Evolutionary conservation across 768 basidiomycete species (phyloP), one percentile per base, ranked within the genome.

Genomic region (Grammothele lineata): DNA sequence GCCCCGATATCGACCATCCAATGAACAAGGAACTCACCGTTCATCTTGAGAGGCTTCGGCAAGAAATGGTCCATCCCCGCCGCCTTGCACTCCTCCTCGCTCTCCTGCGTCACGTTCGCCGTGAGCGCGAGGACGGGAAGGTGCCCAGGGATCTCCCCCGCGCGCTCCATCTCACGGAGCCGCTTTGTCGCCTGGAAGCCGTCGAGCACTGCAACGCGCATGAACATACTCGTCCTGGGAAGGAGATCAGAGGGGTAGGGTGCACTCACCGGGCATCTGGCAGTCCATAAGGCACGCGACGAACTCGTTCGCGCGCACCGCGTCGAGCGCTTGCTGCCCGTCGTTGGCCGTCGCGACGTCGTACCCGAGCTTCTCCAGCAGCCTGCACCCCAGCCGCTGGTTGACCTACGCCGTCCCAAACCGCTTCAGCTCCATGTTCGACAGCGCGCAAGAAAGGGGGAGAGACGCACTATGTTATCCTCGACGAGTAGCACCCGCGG

Each of bases 31-130:
- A 11, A 50, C 55, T 38, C 44, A 63, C 62, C 58, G 14, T 43
- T 40, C 47, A 63, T 38, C 27, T 51, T 57, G 26, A 63, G 48
- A 11, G 62, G 62, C 47, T 63, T 63, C 1, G 62, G 59, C 40
- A 63, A 33, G 43, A 63, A 63, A 37, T 56, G 54, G 34, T 63
- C 59, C 62, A 63, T 63, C 8, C 62, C 62, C 3, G 59, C 57
- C 6, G 53, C 50, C 27, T 50, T 51, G 43, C 62, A 63, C 39
- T 56, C 55, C 17, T 41, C 51, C 44, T 63, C 59, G 37, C 59
- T 61, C 46, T 61, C 62, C 10, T 48, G 37, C 35, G 57, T 63
- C 22, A 63, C 62, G 26, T 63, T 63, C 24, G 62, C 62, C 9
- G 62, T 63, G 17, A 63, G 55, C 0, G 62, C 62, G 37, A 63